A percentile compares a stretch with the other conserved stretches of the same genome.
phyloP scores from a whole-genome alignment of 208 protist genomes.

The Entamoeba invadens region DNA sequence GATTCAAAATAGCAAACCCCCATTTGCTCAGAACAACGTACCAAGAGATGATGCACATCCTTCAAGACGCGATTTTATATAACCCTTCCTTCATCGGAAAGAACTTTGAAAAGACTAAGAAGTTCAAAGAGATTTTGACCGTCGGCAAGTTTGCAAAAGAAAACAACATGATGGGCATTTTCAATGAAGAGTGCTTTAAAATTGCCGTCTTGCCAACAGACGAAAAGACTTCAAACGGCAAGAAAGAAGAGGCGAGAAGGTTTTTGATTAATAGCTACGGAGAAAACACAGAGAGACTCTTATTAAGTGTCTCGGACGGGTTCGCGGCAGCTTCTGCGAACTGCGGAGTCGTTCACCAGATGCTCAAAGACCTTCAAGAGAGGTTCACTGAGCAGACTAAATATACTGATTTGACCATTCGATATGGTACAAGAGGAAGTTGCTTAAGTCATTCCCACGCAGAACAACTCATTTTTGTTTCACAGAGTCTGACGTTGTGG shows the following conservation, averaged over 20 bases:
- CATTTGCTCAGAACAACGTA: not conserved
- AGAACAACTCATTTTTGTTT: not conserved
- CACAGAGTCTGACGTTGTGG: not conserved
- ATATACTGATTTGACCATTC: not conserved
- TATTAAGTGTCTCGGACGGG: not conserved
- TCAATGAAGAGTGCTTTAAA: not conserved
- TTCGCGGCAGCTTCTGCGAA: not conserved
- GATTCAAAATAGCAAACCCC: not conserved
- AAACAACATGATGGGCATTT: not conserved
- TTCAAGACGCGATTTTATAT: not conserved
- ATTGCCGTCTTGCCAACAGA: not conserved
- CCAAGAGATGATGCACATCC: not conserved
- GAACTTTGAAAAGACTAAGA: not conserved
- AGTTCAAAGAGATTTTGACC: not conserved
- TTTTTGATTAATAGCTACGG: not conserved
- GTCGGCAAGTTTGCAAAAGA: not conserved
- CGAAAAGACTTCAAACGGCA: not conserved
- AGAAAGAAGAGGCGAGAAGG: not conserved
- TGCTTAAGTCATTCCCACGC: not conserved
- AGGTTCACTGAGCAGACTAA: not conserved
- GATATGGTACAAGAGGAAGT: not conserved
- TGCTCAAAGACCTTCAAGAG: not conserved
- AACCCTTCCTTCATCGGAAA: not conserved
- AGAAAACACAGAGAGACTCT: not conserved
- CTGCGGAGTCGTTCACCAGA: not conserved